Evolutionary conservation across 2,329 filamentous ascomycete species (phyloP), one percentile per base, ranked within the genome.

Genomic region (Tolypocladium amazonense): DNA sequence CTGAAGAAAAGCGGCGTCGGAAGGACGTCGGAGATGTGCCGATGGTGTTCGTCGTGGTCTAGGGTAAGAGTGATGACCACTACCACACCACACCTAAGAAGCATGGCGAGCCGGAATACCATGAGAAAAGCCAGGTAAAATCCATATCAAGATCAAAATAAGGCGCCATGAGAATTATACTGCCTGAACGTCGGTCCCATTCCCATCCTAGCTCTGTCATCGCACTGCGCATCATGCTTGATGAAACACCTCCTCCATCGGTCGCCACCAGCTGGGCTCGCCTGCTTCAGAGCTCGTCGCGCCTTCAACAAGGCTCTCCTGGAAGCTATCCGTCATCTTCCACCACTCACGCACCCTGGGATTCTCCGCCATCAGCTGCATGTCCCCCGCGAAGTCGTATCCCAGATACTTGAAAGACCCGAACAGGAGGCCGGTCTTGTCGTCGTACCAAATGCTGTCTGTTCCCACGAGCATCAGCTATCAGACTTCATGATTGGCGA

Each of bases 331-430:
- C 56, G 89, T 92, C 85, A 92, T 87, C 60, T 76, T 77, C 89
- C 89, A 93, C 90, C 89, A 93, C 71, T 88, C 85, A 59, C 84
- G 81, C 39, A 92, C 87, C 68, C 86, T 87, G 1, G 83, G 81
- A 65, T 92, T 90, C 60, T 83, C 84, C 1, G 81, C 79, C 88
- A 92, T 92, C 62, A 78, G 80, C 71, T 83, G 81, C 90, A 93
- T 92, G 68, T 93, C 89, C 12, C 79, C 86, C 2, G 82, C 85
- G 62, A 83, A 92, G 63, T 90, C 81, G 61, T 81, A 81, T 0
- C 90, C 89, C n/a, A 88, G 78, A 67, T 92, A 93, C 71, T 90
- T 92, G 78, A 92, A 90, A 30, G 78, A 85, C 0, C 88, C 87
- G 69, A 92, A 92, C 1, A 93, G 78, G 50, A 86, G 86, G 58